phyloP scores from a whole-genome alignment of 371 early-diverging fungal species.

The Entomophthora muscae region DNA sequence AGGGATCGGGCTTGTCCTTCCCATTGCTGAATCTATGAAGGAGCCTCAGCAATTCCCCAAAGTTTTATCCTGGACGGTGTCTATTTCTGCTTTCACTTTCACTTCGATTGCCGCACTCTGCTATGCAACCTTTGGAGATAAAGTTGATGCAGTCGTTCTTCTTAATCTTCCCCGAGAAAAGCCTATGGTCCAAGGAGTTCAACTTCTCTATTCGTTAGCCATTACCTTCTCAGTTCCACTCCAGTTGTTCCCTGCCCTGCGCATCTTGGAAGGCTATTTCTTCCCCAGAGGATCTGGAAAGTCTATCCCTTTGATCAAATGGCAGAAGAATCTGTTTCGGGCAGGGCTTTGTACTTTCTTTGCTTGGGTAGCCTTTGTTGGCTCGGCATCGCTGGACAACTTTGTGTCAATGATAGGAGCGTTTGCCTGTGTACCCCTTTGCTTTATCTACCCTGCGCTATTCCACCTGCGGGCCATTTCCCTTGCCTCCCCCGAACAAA shows the following conservation, averaged over 20 bases:
- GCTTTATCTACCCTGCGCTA: conserved; percentile 66
- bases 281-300: conserved; percentile 46
- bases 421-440: conserved; percentile 47
- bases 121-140: conserved; percentile 60
- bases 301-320: conserved; percentile 42
- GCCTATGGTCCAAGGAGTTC: conserved; percentile 39
- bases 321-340: conserved; percentile 77
- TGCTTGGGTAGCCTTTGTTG: conserved; percentile 51
- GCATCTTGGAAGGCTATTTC: conserved; percentile 62
- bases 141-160: conserved; percentile 58
- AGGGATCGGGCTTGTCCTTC: conserved; percentile 69
- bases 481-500: conserved; percentile 9
- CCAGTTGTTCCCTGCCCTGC: conserved; percentile 63
- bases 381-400: conserved; percentile 56
- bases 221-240: conserved; percentile 71
- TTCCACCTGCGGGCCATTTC: conserved; percentile 54
- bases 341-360: conserved; percentile 36
- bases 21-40: conserved; percentile 57
- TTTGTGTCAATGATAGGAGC: conserved; percentile 68
- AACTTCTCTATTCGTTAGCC: conserved; percentile 67
- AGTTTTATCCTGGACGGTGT: conserved; percentile 43
- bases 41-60: conserved; percentile 56
- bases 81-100: conserved; percentile 47
- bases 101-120: conserved; percentile 54
- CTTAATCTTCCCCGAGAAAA: conserved; percentile 54